Conservation (phyloP, 495 filamentous ascomycete species). For the Hypoxylon fuscum region DNA sequence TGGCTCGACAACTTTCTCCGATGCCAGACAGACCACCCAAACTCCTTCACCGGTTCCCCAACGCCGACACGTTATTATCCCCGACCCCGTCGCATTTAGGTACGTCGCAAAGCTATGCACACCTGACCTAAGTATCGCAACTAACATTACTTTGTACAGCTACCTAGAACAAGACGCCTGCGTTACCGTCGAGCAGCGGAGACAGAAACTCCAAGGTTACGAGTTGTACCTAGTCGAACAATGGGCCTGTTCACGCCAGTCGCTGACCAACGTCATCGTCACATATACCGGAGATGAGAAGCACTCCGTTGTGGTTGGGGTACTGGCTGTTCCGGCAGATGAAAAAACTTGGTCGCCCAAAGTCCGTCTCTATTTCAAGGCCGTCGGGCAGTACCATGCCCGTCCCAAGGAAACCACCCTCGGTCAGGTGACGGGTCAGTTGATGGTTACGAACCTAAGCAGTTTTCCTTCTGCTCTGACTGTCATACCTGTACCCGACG, state of each 20-base stretch:
- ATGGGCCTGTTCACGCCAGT: conserved; percentile 91
- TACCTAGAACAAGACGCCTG: conserved; percentile 90
- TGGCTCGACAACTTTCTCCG: conserved; percentile 19
- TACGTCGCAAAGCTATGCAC: conserved; percentile 32
- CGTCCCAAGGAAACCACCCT: conserved; percentile 82
- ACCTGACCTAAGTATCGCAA: not conserved
- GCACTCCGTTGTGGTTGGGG: conserved; percentile 78
- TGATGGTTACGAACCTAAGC: conserved; percentile 94
- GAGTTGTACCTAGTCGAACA: conserved; percentile 96
- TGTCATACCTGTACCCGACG: conserved; percentile 86
- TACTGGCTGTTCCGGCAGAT: conserved; percentile 84
- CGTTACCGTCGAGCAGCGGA: conserved; percentile 77
- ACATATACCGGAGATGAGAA: conserved; percentile 91
- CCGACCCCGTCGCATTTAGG: conserved; percentile 77
- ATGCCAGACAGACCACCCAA: conserved; percentile 22
- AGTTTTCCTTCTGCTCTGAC: conserved; percentile 89
- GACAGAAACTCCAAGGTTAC: conserved; percentile 77
- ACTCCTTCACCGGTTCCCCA: conserved; percentile 28
- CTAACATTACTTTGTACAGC: conserved; percentile 46
- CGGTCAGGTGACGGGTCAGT: conserved; percentile 83
- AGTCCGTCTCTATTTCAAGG: conserved; percentile 84
- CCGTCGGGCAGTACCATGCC: conserved; percentile 83
- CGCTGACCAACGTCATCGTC: conserved; percentile 90
- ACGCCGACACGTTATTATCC: conserved; percentile 68
- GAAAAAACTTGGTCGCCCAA: conserved; percentile 82